Conservation (phyloP, 352 stramenopile species). For the Stephanocyclus meneghinianus region DNA sequence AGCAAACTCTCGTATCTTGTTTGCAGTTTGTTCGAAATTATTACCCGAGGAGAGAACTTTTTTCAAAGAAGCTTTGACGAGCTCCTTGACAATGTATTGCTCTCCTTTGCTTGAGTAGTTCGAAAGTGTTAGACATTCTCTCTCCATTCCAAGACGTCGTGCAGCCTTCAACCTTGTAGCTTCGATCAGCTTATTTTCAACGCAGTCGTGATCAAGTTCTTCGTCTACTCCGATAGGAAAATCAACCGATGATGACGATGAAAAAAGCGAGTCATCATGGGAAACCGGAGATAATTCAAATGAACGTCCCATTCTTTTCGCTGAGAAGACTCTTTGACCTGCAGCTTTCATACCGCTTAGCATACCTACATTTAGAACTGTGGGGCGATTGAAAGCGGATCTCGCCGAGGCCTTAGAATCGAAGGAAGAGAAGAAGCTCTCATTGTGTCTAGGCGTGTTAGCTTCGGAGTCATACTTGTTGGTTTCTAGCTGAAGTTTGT, state of each 20-base stretch:
- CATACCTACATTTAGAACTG: conserved; percentile 47
- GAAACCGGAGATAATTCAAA: conserved; percentile 14
- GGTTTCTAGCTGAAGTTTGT: conserved; percentile 18
- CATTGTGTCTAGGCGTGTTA: conserved; percentile 24
- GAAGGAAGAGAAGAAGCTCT: conserved; percentile 34
- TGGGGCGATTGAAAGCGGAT: conserved; percentile 31
- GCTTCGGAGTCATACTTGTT: conserved; percentile 33
- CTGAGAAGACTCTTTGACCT: conserved; percentile 35
- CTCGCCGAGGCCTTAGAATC: conserved; percentile 36
- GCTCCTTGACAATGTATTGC: conserved; percentile 65
- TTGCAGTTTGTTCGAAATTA: conserved; percentile 24
- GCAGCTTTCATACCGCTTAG: conserved; percentile 40
- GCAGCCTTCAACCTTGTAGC: conserved; percentile 64
- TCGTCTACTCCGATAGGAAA: conserved; percentile 29
- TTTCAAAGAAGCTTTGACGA: conserved; percentile 57
- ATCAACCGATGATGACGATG: neutral
- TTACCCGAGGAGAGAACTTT: conserved; percentile 16
- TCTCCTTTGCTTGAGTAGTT: conserved; percentile 61
- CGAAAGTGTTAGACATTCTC: conserved; percentile 30
- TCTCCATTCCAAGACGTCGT: conserved; percentile 58
- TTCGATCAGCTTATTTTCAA: conserved; percentile 77
- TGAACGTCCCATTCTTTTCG: conserved; percentile 13
- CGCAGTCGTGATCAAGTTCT: conserved; percentile 59
- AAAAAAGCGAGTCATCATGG: conserved; percentile 18
- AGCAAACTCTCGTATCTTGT: conserved; percentile 66